Evolutionary conservation across 2,329 filamentous ascomycete genomes (phyloP).

Genomic region (Fusarium albidum): DNA sequence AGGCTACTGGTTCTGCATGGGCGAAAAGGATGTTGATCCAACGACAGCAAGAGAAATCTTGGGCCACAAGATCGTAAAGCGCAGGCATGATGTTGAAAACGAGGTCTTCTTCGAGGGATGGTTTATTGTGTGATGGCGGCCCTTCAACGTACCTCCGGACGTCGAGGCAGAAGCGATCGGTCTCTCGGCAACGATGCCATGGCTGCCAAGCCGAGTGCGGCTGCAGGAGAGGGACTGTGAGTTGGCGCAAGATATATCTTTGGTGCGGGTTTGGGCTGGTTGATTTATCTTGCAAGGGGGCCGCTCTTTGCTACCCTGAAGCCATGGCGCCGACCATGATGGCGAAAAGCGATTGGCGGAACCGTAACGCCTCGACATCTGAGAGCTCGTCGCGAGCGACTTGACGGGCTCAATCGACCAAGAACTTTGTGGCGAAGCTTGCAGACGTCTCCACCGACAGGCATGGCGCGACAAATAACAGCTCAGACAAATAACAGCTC

Average conservation of each 20-base stretch:
- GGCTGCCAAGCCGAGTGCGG: background rate
- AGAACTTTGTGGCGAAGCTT: slow-evolving; percentile 34
- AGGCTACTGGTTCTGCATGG: slow-evolving; percentile 42
- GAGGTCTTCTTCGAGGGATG: slow-evolving; percentile 4
- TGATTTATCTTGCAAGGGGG: background rate
- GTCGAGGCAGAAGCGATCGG: background rate
- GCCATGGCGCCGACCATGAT: background rate
- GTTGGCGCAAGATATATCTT: background rate
- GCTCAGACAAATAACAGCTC: slow-evolving; percentile 22
- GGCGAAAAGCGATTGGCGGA: background rate
- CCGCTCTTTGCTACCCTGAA: background rate
- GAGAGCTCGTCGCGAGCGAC: background rate
- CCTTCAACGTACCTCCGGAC: background rate
- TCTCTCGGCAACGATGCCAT: background rate
- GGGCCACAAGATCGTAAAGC: too few species aligned
- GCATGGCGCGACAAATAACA: slow-evolving; percentile 27
- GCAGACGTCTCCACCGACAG: slow-evolving; percentile 23
- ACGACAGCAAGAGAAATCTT: too few species aligned
- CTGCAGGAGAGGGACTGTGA: background rate
- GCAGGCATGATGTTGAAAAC: background rate
- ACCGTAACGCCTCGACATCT: background rate
- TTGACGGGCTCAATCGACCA: background rate
- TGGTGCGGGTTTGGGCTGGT: background rate
- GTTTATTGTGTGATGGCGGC: too few species aligned
- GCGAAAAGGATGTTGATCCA: slow-evolving; percentile 26